phyloP scores from a whole-genome alignment of 768 basidiomycete species.

The Lactifluus echinatus region DNA sequence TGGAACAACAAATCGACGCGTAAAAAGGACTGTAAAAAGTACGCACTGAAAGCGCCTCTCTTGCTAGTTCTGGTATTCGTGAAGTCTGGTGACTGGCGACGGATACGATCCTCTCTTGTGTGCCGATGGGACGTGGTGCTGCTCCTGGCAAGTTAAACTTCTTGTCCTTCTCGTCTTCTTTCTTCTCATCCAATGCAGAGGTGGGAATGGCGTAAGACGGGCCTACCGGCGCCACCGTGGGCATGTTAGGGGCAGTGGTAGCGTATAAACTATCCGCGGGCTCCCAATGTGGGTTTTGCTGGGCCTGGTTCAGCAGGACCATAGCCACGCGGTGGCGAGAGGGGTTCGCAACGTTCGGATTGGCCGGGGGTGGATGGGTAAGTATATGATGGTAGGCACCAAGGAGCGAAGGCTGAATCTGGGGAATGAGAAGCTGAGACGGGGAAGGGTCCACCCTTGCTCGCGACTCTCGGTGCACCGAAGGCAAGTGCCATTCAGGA shows the following conservation, averaged over 20 bases:
- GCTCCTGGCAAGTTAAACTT: conserved; percentile 35
- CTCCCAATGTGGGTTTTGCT: conserved; percentile 57
- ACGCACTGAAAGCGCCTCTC: conserved; percentile 59
- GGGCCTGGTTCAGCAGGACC: conserved; percentile 51
- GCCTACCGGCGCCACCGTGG: conserved; percentile 52
- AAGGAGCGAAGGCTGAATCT: conserved; percentile 55
- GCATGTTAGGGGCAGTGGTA: conserved; percentile 47
- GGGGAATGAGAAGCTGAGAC: conserved; percentile 38
- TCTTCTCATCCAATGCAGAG: conserved; percentile 32
- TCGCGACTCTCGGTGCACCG: conserved; percentile 17
- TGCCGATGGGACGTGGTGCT: conserved; percentile 34
- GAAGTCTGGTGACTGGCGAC: conserved; percentile 56
- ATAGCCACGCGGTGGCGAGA: conserved; percentile 70
- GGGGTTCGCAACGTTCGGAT: conserved; percentile 43
- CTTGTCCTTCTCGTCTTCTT: conserved; percentile 48
- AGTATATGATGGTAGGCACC: conserved; percentile 71
- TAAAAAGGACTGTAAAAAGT: background rate
- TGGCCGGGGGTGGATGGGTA: conserved; percentile 52
- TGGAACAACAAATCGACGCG: too few species aligned
- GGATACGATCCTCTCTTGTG: conserved; percentile 48
- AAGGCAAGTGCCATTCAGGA: conserved; percentile 62
- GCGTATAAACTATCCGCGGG: conserved; percentile 52
- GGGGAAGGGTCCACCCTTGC: conserved; percentile 13
- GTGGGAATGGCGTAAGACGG: conserved; percentile 57
- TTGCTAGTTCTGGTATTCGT: conserved; percentile 57